Base-by-base conservation (phyloP, 2,329 filamentous ascomycete species). In the Bipolaris bicolor region DNA sequence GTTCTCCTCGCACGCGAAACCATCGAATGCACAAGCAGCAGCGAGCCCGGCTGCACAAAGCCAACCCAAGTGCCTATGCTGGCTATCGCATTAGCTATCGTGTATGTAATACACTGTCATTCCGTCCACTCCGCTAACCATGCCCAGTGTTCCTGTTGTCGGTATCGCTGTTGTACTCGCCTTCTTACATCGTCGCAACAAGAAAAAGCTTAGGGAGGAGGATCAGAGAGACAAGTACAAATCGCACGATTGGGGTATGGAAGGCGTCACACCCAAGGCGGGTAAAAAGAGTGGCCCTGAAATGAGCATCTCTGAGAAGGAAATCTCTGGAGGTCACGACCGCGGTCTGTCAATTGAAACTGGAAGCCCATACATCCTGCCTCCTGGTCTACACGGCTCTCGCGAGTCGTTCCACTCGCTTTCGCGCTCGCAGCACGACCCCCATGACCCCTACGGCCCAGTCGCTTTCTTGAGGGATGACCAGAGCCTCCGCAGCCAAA, bases 211-310 rank as follows among this genome's bases (percentile, higher is more conserved):
- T 62, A 82, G 82, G 53, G 79, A 83, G 57, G 95, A 99, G 78
- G 95, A 99, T 78, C 83, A 84, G 16, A 87, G 90, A 61, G 93
- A 97, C 76, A 91, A 91, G 65, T 91, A 96, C 77, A 93, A 90
- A 72, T 95, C 92, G 0, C 84, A 98, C 72, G 95, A 99, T 76
- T 99, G 97, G 73, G 95, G 95, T 34, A 78, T 97, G 71, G 91
- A 89, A 55, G 62, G 71, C 54, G 80, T 81, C 57, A 71, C 72
- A 7, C 5, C 34, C 49, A 76, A 71, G 63, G 72, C 73, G 57
- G 68, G 63, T 20, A 70, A 68, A 52, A 67, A 70, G 49, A 69
- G 50, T 16, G 50, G 75, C 45, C 78, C 81, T 63, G 78, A 87
- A 77, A 80, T 86, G 82, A 83, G 80, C 24, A 83, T 91, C 70